Base-by-base conservation (phyloP, 805 yeast species). In the Starmerella apis region DNA sequence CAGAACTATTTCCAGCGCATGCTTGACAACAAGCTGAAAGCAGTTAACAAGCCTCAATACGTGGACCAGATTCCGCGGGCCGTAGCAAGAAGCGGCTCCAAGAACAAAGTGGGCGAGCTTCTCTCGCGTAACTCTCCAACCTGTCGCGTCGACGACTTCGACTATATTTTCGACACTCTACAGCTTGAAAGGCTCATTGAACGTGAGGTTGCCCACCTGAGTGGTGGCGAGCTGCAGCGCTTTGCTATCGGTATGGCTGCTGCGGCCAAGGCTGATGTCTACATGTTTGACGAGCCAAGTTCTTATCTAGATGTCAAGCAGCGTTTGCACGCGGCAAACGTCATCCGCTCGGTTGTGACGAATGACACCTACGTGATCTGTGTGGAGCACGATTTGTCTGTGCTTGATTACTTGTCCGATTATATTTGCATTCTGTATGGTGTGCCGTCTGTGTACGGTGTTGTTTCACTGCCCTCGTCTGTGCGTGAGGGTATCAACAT, bases 401-500 rank as follows among this genome's bases (percentile, higher is more conserved):
- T 92, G 24, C 75, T 92, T 70, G 99, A 92, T 74, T 92, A 92
- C 68, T 75, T 92, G 61, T 90, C 97, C 14, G 99, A 92, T 72
- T 92, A 82, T 60, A 87, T 92, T 51, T 92, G 98, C 78, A 92
- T 92, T 61, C 71, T 92, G 51, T 92, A 92, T 66, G 99, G 99
- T 74, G 94, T 86, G 46, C 96, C 99, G 47, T 90, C 97, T 7
- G 96, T 92, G 39, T 92, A 92, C 66, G 99, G 99, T 75, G 97
- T 92, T 56, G 99, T 92, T 46, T 86, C 96, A 22, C 74, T 92
- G 67, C 99, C 99, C 48, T 71, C 95, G 0, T 85, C 95, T 4
- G 99, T 92, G 28, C 84, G 99, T 70, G 99, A 92, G 76, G 99
- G 99, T 73, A 92, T 92, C 68, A 92, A 92, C 68, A 92, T 92